These are phyloP conservation scores for Suillus hirtellus DNA, from an alignment of 768 basidiomycete species.

Conservation along the genomic window DNA sequence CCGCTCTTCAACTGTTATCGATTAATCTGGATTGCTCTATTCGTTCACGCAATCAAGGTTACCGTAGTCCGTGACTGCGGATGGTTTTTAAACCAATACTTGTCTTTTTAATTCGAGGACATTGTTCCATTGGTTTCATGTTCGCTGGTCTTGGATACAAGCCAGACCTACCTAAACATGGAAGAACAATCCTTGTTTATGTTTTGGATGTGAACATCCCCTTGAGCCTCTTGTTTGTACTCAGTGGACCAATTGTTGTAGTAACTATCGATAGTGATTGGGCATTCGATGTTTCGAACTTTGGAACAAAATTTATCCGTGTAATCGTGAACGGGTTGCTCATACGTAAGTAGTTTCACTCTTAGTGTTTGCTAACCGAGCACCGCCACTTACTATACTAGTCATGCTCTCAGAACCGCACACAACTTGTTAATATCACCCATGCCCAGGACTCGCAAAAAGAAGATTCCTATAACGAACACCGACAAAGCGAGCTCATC, in stretches of 20 bases:
- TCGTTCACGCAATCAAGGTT: not conserved
- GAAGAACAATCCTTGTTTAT: not conserved
- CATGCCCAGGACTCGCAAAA: conserved; percentile 47
- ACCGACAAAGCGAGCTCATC: conserved; percentile 35
- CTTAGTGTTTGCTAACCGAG: not conserved
- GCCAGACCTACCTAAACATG: not conserved
- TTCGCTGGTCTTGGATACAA: not conserved
- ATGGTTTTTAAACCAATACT: not conserved
- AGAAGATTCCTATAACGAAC: conserved; percentile 46
- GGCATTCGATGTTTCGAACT: not conserved
- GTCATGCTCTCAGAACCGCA: not conserved
- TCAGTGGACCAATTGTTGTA: not conserved
- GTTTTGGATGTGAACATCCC: not conserved
- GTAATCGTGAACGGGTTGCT: no score
- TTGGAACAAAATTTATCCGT: no score
- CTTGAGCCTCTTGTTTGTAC: not conserved
- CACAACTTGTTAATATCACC: not conserved
- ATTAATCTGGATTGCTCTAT: not conserved
- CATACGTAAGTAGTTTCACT: no score
- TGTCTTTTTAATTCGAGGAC: not conserved
- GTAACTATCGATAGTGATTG: not conserved
- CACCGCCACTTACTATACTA: no score
- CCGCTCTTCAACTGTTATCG: not conserved
- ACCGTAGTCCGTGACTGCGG: conserved; percentile 4
- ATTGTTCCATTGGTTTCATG: not conserved